A percentile compares a stretch with the other conserved stretches of the same genome.
These are phyloP conservation scores for Thelonectria rubi DNA, from an alignment of 2,329 filamentous ascomycete genomes.

Conservation along the genomic window DNA sequence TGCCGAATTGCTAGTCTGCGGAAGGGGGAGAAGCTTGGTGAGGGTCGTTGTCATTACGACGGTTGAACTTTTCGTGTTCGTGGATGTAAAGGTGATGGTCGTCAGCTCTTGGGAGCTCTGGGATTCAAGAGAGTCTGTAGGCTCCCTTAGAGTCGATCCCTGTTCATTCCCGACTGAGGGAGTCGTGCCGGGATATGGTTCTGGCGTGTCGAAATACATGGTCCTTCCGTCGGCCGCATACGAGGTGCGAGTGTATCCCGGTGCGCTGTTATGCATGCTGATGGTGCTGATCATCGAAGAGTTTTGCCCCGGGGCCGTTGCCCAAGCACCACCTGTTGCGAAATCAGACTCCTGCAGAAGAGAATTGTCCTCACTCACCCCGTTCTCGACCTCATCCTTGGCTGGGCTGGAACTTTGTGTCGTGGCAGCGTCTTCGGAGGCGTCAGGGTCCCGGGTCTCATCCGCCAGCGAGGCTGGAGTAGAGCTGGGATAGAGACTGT, in stretches of 20 bases:
- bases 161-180: neutral
- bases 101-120: conserved; percentile 14
- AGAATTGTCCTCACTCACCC: conserved; percentile 4
- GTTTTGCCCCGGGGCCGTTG: neutral
- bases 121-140: neutral
- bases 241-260: neutral
- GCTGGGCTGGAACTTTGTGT: neutral
- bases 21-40: conserved; percentile 28
- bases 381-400: neutral
- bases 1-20: neutral
- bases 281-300: neutral
- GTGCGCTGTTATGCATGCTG: neutral
- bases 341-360: conserved; percentile 9
- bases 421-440: too few relatives aligned
- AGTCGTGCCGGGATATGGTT: neutral
- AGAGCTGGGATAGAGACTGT: neutral
- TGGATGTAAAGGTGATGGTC: conserved; percentile 35
- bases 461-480: neutral
- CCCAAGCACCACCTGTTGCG: neutral
- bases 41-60: conserved; percentile 26
- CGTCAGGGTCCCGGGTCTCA: neutral
- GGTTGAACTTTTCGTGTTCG: conserved; percentile 34
- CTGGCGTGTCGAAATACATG: neutral
- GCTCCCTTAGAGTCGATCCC: neutral
- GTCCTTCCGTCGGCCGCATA: neutral